Percentiles rank a stretch among this genome's conserved stretches.
These are phyloP conservation scores for Claviceps pazoutovae DNA, from an alignment of 2,329 filamentous ascomycete species.

Conservation along the genomic window DNA sequence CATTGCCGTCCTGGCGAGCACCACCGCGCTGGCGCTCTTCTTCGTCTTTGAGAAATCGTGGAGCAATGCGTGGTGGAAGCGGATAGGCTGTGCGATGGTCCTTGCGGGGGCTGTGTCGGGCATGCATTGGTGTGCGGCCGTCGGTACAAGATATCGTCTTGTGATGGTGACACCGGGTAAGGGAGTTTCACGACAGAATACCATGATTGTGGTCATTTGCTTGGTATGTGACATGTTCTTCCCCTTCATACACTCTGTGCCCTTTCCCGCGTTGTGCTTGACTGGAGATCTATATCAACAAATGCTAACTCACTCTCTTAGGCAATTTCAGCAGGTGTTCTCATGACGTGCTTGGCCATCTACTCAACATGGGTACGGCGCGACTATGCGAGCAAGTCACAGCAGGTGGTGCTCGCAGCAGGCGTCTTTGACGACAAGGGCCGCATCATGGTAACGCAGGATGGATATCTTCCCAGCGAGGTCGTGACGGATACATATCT, in stretches of 20 bases:
- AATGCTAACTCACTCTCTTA: conserved; percentile 13
- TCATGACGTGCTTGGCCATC: conserved; percentile 42
- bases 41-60: conserved; percentile 62
- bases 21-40: conserved; percentile 56
- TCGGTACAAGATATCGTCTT: conserved; percentile 53
- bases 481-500: conserved; percentile 71
- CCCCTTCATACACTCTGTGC: too few species aligned
- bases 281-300: not conserved
- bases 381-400: conserved; percentile 42
- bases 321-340: conserved; percentile 47
- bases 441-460: conserved; percentile 53
- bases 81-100: conserved; percentile 48
- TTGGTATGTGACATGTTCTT: conserved; percentile 35
- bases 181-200: conserved; percentile 7
- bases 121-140: conserved; percentile 73
- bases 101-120: conserved; percentile 65
- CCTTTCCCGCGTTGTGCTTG: too few species aligned
- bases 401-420: conserved; percentile 44
- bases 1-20: conserved; percentile 59
- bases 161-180: conserved; percentile 21
- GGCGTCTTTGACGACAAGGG: conserved; percentile 56
- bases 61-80: conserved; percentile 66
- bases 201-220: conserved; percentile 51
- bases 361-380: conserved; percentile 26
- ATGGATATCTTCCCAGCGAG: conserved; percentile 54